Percentiles rank a stretch among this genome's conserved stretches.
phyloP scores from a whole-genome alignment of 345 rosid species.

The Anastatica hierochuntica region DNA sequence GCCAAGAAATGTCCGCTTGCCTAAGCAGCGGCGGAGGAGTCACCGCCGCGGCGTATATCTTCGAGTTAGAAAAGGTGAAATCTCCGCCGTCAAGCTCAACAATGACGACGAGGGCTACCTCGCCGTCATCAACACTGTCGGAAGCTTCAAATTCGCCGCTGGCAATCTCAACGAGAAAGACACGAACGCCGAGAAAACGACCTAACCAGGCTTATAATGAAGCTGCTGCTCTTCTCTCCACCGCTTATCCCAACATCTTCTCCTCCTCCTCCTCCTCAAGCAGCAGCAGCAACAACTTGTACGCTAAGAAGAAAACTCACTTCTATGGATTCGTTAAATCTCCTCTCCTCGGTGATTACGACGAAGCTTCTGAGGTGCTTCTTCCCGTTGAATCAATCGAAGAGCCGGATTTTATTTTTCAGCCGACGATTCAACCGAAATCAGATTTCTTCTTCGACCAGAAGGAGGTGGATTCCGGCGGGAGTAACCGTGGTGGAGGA shows the following conservation, averaged over 20 bases:
- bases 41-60: slow-evolving; percentile 38
- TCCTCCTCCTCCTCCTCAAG: slow-evolving; percentile 4
- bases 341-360: slow-evolving; percentile 27
- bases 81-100: slow-evolving; percentile 44
- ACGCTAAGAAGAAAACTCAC: slow-evolving; percentile 10
- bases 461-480: slow-evolving; percentile 24
- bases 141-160: slow-evolving; percentile 62
- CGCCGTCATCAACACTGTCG: slow-evolving; percentile 76
- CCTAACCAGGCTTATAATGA: slow-evolving; percentile 94
- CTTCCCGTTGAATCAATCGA: slow-evolving; percentile 51
- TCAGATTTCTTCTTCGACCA: slow-evolving; percentile 27
- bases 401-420: slow-evolving; percentile 45
- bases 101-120: slow-evolving; percentile 37
- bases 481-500: too few species aligned
- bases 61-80: slow-evolving; percentile 69
- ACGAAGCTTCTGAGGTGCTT: slow-evolving; percentile 49
- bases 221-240: slow-evolving; percentile 88
- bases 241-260: slow-evolving; percentile 77
- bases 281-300: slow-evolving; percentile 14
- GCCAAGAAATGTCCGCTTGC: slow-evolving; percentile 55
- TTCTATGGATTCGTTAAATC: slow-evolving; percentile 29
- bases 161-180: slow-evolving; percentile 75
- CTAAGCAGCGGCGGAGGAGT: slow-evolving; percentile 61
- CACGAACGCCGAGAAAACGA: slow-evolving; percentile 69
- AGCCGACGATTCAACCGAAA: slow-evolving; percentile 29